A percentile compares a stretch with the other conserved stretches of the same genome.
phyloP scores from a whole-genome alignment of 179 eudicot genomes.

The Actinidia chinensis region DNA sequence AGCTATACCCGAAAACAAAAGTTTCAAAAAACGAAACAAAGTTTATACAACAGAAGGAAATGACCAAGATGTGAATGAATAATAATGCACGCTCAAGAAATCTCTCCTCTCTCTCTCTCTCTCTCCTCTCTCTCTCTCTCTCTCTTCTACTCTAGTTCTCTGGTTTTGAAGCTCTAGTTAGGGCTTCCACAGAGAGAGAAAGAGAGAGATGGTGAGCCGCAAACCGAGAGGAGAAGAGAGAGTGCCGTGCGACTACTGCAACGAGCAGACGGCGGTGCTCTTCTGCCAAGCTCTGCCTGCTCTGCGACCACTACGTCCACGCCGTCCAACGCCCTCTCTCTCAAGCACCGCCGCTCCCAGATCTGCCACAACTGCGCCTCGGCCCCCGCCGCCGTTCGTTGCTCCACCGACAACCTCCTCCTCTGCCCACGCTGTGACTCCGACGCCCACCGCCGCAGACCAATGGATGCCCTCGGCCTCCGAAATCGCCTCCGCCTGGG shows the following conservation, averaged over 20 bases:
- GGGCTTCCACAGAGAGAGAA: too few species aligned
- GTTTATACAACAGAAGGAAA: too few species aligned
- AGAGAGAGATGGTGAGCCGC: constrained; percentile 7
- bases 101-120: too few species aligned
- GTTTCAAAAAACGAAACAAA: too few species aligned
- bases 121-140: too few species aligned
- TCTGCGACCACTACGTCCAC: constrained; percentile 86
- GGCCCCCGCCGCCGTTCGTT: constrained; percentile 43
- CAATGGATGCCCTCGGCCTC: constrained; percentile 49
- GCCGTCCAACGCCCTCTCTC: constrained; percentile 80
- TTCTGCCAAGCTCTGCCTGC: constrained; percentile 83
- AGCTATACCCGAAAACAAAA: too few species aligned
- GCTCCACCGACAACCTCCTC: constrained; percentile 40
- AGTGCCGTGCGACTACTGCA: constrained; percentile 67
- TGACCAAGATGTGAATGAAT: too few species aligned
- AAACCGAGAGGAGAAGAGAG: constrained; percentile 18
- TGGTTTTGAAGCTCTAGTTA: too few species aligned
- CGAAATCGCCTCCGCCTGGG: constrained; percentile 52
- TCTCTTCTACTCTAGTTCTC: too few species aligned
- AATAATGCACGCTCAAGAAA: too few species aligned
- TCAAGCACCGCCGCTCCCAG: constrained; percentile 68
- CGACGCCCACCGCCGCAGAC: constrained; percentile 41
- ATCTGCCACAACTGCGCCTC: constrained; percentile 64
- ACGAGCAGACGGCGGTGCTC: constrained; percentile 46
- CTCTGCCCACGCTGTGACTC: constrained; percentile 64